Conservation (phyloP, 148 eudicot species). For the Pharnaceum exiguum region DNA sequence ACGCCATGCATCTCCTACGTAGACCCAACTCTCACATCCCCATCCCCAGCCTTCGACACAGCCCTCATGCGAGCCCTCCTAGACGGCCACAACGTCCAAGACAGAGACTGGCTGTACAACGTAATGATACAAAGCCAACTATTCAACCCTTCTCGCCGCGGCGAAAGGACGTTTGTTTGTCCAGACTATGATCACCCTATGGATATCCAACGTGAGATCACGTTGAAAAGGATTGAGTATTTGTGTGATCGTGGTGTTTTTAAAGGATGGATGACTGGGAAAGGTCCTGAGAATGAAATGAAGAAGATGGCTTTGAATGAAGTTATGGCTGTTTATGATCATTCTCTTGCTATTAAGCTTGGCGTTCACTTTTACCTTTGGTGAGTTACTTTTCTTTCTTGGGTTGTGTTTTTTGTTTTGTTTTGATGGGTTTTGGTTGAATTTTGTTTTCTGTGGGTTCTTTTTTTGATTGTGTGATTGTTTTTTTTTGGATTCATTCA, state of each 20-base stretch:
- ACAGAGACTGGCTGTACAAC: constrained; percentile 65
- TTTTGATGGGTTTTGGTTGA: background rate
- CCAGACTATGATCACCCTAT: constrained; percentile 73
- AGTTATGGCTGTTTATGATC: constrained; percentile 53
- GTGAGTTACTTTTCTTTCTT: constrained; percentile 23
- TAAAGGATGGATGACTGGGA: constrained; percentile 51
- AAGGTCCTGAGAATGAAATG: constrained; percentile 45
- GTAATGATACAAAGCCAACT: constrained; percentile 44
- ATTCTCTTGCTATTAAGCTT: constrained; percentile 63
- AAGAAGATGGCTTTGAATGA: constrained; percentile 60
- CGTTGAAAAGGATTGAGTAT: constrained; percentile 52
- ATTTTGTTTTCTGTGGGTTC: background rate
- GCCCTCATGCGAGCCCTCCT: constrained; percentile 44
- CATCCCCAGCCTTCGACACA: constrained; percentile 32
- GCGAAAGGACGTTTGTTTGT: constrained; percentile 40
- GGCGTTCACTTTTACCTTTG: constrained; percentile 85
- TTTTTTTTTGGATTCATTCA: background rate
- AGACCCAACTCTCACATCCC: constrained; percentile 46
- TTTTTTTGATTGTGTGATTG: background rate
- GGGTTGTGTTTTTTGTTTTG: background rate
- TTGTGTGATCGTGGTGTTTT: constrained; percentile 55
- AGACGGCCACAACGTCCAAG: constrained; percentile 62
- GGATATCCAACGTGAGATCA: constrained; percentile 81
- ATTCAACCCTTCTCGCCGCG: constrained; percentile 50
- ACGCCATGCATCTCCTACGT: constrained; percentile 48